These are phyloP conservation scores for Geoglossum cookeanum DNA, from an alignment of 2,329 filamentous ascomycete genomes.

Conservation along the genomic window DNA sequence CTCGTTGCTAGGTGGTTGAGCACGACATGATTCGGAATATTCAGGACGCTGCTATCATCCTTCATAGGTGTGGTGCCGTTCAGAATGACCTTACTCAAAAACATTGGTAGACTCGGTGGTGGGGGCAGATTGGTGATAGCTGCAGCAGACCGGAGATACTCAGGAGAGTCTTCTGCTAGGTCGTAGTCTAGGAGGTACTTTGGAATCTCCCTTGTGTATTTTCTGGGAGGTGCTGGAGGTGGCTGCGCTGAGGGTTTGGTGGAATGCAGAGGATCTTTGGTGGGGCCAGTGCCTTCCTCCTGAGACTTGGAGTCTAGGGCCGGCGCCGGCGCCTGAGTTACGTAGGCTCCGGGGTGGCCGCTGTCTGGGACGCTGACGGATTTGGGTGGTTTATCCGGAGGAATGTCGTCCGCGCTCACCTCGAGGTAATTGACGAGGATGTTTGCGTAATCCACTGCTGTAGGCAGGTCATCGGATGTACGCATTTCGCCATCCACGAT, in stretches of 20 bases:
- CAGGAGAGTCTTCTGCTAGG: slow-evolving; percentile 55
- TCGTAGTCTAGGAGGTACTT: slow-evolving; percentile 77
- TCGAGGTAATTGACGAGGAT: slow-evolving; percentile 98
- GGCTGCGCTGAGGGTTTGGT: slow-evolving; percentile 7
- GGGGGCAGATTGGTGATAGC: slow-evolving; percentile 64
- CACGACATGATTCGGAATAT: slow-evolving; percentile 93
- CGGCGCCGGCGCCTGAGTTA: slow-evolving; percentile 23
- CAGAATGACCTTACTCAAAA: slow-evolving; percentile 83
- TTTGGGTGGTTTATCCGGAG: slow-evolving; percentile 14
- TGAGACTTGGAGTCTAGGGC: slow-evolving; percentile 12
- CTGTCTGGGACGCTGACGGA: slow-evolving; percentile 10
- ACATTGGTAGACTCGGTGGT: slow-evolving; percentile 72
- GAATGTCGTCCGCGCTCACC: slow-evolving; percentile 57
- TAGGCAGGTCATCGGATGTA: slow-evolving; percentile 70
- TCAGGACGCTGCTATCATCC: slow-evolving; percentile 92
- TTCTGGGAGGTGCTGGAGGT: slow-evolving; percentile 20
- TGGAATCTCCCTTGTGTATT: slow-evolving; percentile 58
- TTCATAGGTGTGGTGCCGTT: slow-evolving; percentile 86
- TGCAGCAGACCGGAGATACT: slow-evolving; percentile 53
- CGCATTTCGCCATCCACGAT: slow-evolving; percentile 87
- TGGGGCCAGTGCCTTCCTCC: not conserved
- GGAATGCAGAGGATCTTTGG: slow-evolving; percentile 3
- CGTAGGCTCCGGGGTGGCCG: slow-evolving; percentile 21
- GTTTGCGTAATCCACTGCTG: slow-evolving; percentile 93
- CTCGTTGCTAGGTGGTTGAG: slow-evolving; percentile 93